A percentile compares a stretch with the other conserved stretches of the same genome.
phyloP scores from a whole-genome alignment of 192 early-diverging fungal genomes.

The Entomortierella beljakovae region DNA sequence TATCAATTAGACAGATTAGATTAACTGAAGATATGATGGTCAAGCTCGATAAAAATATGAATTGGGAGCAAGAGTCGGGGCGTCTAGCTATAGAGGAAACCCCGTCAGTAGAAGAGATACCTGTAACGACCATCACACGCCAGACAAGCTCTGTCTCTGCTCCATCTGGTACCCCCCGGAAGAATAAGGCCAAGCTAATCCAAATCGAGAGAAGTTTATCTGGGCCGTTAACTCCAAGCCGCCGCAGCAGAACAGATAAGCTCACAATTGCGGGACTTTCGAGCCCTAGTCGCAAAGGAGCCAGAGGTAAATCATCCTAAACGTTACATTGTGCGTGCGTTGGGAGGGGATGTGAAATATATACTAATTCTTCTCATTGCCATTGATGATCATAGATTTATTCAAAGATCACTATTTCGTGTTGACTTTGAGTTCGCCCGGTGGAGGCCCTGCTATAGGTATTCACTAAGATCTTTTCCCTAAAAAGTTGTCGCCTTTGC shows the following conservation, averaged over 20 bases:
- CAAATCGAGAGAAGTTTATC: background rate
- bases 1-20: slow-evolving; percentile 7
- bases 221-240: slow-evolving; percentile 10
- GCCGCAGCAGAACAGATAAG: slow-evolving; percentile 10
- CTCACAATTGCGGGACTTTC: background rate
- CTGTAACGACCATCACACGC: background rate
- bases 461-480: too few relatives aligned
- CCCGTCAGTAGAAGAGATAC: background rate
- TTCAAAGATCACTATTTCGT: slow-evolving; percentile 36
- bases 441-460: too few relatives aligned
- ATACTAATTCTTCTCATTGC: background rate
- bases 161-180: slow-evolving; percentile 21
- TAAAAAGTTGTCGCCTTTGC: too few relatives aligned
- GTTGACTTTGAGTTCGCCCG: slow-evolving; percentile 3
- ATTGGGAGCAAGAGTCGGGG: slow-evolving; percentile 14
- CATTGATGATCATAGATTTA: slow-evolving; percentile 2
- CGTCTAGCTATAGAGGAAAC: background rate
- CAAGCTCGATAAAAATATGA: slow-evolving; percentile 12
- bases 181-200: slow-evolving; percentile 5
- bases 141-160: slow-evolving; percentile 12
- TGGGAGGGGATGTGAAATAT: background rate
- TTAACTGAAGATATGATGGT: slow-evolving; percentile 26
- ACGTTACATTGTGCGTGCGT: background rate
- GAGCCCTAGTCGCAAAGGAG: slow-evolving; percentile 19
- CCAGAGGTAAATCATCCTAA: slow-evolving; percentile 18